Conservation (phyloP, 2,329 filamentous ascomycete genomes). For the Xylaria sp. region DNA sequence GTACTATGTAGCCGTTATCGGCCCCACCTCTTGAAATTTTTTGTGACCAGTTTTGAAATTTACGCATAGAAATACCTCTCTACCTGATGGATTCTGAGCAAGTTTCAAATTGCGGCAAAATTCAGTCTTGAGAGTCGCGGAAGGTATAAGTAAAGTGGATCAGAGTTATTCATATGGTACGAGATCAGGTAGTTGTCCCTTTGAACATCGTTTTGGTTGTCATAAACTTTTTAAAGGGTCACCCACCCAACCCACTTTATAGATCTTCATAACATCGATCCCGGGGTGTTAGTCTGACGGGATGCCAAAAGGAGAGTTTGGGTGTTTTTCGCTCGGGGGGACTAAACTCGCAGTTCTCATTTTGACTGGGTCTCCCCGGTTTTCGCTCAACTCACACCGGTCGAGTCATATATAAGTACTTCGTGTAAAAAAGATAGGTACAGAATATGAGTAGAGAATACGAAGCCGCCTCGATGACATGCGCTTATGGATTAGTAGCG, state of each 20-base stretch:
- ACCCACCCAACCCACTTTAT: background rate
- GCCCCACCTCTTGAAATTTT: constrained; percentile 15
- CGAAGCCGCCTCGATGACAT: background rate
- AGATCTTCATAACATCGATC: background rate
- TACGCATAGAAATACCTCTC: background rate
- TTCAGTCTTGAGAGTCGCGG: too few relatives aligned
- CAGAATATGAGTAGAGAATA: background rate
- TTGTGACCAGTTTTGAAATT: background rate
- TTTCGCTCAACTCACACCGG: background rate
- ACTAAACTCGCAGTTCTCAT: background rate
- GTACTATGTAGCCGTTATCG: constrained; percentile 25
- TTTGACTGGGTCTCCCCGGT: background rate
- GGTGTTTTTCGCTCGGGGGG: background rate
- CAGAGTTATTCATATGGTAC: too few relatives aligned
- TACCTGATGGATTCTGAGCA: background rate
- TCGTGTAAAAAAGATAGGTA: background rate
- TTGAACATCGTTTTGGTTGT: background rate
- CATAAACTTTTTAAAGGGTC: background rate
- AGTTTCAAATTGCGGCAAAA: background rate
- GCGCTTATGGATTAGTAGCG: background rate
- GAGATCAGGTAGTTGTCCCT: background rate
- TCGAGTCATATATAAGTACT: constrained; percentile 1
- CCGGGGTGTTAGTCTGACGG: background rate
- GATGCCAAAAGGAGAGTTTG: background rate
- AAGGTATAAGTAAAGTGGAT: background rate